Evolutionary conservation across 164 flowering plant genomes (phyloP), one percentile per base, ranked within the genome.

Genomic region (Vitis rupestris): DNA sequence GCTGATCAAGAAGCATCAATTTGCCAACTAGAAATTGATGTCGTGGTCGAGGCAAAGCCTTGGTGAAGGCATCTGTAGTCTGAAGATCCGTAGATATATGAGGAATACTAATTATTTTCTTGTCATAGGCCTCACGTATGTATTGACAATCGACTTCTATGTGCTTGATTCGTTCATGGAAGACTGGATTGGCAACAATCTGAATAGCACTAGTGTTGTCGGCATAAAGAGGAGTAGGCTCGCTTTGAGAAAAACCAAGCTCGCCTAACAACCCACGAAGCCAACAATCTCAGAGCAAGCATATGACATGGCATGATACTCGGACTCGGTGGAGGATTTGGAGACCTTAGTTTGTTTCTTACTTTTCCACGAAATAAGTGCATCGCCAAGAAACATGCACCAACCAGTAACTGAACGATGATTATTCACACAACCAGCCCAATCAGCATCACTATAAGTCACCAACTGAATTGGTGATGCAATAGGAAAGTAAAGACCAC

Each of bases 381-480:
- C 4, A 37, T 44, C 16, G 0, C 65, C 51, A 64, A 53, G 69
- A 15, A 66, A 52, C 50, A 67, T 57, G 30, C 51, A 67, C 51
- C 29, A 67, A 48, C 70, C 52, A 3, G 23, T 67, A 15, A 48
- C 13, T 31, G 63, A 67, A 9, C 49, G 23, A n/a, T 27, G 53
- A 52, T 57, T 65, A 65, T 65, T 37, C 19, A 30, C 27, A 52
- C 53, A 52, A 2, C 63, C 63, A 8, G 51, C 70, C 50, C 62
- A 55, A 67, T 67, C 62, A 13, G n/a, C 61, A 57, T 67, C 51
- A 31, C 30, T 31, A 55, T 19, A 57, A 23, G 70, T 49, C 27
- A 0, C 5, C 30, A 55, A 27, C 13, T n/a, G 53, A 37, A 57
- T 30, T 13, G 27, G 51, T 13, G 70, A 31, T 8, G 10, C 17